Conservation (phyloP, 2,329 filamentous ascomycete species). For the Cladosporium colombiae region DNA sequence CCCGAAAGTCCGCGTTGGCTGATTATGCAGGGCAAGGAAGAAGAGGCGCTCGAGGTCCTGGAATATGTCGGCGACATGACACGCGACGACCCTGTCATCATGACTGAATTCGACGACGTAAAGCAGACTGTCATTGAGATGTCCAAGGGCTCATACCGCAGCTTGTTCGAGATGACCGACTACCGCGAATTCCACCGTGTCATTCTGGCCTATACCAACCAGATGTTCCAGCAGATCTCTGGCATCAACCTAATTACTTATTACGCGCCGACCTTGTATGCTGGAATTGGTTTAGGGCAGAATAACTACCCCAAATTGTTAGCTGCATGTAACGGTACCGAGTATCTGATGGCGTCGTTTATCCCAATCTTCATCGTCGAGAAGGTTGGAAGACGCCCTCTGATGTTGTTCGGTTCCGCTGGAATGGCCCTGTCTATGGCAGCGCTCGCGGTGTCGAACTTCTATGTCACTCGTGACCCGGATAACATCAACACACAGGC, state of each 20-base stretch:
- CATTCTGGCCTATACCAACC: conserved; percentile 39
- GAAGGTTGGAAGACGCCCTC: conserved; percentile 55
- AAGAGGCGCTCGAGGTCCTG: conserved; percentile 52
- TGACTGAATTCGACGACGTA: conserved; percentile 53
- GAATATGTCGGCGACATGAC: conserved; percentile 50
- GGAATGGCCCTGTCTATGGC: conserved; percentile 42
- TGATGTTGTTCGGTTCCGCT: conserved; percentile 69
- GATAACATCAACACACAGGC: conserved; percentile 25
- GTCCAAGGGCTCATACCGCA: conserved; percentile 34
- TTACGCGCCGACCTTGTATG: conserved; percentile 51
- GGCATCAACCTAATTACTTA: conserved; percentile 40
- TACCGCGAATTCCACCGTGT: conserved; percentile 40
- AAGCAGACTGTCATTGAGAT: conserved; percentile 55
- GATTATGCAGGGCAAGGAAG: conserved; percentile 56
- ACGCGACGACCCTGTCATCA: conserved; percentile 46
- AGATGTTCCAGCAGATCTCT: conserved; percentile 20
- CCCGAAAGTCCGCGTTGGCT: conserved; percentile 51
- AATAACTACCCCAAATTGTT: conserved; percentile 48
- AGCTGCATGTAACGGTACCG: conserved; percentile 50
- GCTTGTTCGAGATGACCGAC: conserved; percentile 35
- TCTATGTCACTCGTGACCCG: conserved; percentile 19
- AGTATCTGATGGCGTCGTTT: conserved; percentile 51
- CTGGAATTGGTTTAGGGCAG: conserved; percentile 50
- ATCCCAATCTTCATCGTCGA: conserved; percentile 49
- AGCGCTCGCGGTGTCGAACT: conserved; percentile 33